Evolutionary conservation across 768 basidiomycete species (phyloP).

Genomic region (Mycena sanguinolenta): DNA sequence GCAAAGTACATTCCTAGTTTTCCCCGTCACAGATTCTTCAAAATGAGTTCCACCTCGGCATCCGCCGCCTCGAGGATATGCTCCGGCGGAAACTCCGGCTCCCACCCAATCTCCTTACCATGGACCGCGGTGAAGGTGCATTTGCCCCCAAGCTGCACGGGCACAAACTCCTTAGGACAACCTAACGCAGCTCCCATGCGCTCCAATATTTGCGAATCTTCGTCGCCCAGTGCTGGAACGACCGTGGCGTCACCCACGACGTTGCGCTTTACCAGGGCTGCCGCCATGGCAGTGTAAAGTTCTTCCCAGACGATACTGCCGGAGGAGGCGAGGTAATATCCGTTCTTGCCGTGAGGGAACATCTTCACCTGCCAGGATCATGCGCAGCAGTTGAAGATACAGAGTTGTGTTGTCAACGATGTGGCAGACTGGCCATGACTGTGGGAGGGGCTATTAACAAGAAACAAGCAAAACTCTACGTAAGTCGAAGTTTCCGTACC

Average conservation of each 20-base stretch:
- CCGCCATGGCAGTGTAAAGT: background rate
- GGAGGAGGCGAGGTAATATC: background rate
- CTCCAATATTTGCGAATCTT: constrained; percentile 2
- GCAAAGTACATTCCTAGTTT: no score
- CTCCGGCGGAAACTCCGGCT: background rate
- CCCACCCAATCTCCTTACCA: background rate
- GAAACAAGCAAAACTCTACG: background rate
- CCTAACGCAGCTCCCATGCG: background rate
- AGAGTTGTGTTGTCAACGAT: background rate
- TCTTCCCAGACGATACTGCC: constrained; percentile 1
- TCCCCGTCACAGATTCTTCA: background rate
- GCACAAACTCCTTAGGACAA: background rate
- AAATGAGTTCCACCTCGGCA: background rate
- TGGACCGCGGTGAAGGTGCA: background rate
- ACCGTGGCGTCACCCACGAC: background rate
- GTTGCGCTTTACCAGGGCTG: background rate
- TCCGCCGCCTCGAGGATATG: constrained; percentile 4
- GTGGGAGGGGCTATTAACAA: background rate
- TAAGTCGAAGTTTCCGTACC: background rate
- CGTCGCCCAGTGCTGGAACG: background rate
- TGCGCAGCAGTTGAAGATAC: background rate
- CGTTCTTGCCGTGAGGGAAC: constrained; percentile 2
- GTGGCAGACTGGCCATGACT: background rate
- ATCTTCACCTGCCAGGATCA: background rate
- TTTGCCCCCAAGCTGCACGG: background rate